phyloP scores from a whole-genome alignment of 345 rosid genomes.

The Populus simonii region DNA sequence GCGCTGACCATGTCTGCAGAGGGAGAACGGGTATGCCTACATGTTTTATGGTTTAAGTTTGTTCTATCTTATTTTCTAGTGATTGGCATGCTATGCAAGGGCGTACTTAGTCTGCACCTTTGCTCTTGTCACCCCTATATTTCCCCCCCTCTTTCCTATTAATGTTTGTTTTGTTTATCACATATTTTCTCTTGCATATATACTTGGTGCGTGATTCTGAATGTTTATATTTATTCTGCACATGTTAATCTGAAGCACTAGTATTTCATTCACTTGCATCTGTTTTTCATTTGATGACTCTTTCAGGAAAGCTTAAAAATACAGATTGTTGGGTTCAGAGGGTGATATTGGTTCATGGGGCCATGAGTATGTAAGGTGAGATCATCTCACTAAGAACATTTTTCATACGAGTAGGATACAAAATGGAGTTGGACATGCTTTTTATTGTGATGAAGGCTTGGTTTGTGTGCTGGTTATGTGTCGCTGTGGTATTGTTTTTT shows the following conservation, averaged over 20 bases:
- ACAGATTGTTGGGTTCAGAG: conserved; percentile 78
- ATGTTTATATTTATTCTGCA: not conserved
- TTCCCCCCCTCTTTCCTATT: not conserved
- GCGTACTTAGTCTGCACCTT: not conserved
- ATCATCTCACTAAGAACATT: not conserved
- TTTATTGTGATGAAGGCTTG: not conserved
- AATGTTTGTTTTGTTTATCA: not conserved
- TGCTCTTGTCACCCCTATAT: not conserved
- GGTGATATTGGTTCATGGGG: conserved; percentile 99
- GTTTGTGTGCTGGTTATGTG: not conserved
- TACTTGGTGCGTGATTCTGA: not conserved
- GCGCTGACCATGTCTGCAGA: conserved; percentile 97
- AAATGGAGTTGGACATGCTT: not conserved
- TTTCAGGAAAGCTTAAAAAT: conserved; percentile 87
- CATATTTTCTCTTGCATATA: not conserved
- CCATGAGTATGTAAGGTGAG: conserved; percentile 88
- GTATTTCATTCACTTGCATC: not conserved
- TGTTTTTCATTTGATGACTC: not conserved
- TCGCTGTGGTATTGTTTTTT: not conserved
- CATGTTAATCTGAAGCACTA: not conserved
- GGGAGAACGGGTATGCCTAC: conserved; percentile 76
- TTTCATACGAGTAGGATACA: not conserved
- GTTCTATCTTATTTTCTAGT: not conserved
- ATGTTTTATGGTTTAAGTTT: conserved; percentile 1
- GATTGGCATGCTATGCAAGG: not conserved